These are phyloP conservation scores for Fomitopsis palustris DNA, from an alignment of 1,284 basidiomycete genomes.

Conservation along the genomic window DNA sequence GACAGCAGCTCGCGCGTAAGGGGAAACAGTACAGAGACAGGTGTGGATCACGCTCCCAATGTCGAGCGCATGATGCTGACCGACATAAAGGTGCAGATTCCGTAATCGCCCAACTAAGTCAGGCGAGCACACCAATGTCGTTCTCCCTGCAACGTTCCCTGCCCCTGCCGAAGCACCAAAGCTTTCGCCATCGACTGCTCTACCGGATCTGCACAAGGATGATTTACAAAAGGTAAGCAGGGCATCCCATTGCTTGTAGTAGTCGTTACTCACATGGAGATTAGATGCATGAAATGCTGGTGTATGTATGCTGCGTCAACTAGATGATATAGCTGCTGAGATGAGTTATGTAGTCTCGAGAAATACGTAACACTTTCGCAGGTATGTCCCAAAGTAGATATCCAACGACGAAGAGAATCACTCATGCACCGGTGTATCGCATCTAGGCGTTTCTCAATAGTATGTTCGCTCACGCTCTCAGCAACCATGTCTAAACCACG, in stretches of 20 bases:
- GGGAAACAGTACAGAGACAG: slow-evolving; percentile 52
- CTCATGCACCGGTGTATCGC: not conserved
- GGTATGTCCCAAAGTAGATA: slow-evolving; percentile 26
- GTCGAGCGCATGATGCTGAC: not conserved
- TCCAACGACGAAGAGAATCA: not conserved
- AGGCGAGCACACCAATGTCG: slow-evolving; percentile 41
- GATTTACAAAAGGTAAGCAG: slow-evolving; percentile 42
- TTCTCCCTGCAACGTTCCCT: slow-evolving; percentile 31
- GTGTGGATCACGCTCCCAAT: slow-evolving; percentile 23
- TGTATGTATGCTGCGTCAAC: slow-evolving; percentile 35
- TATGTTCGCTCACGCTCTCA: slow-evolving; percentile 21
- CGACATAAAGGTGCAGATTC: slow-evolving; percentile 19
- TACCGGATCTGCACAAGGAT: slow-evolving; percentile 33
- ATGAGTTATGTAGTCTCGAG: slow-evolving; percentile 41
- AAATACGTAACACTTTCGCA: slow-evolving; percentile 66
- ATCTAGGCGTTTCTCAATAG: slow-evolving; percentile 50
- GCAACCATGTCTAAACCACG: not conserved
- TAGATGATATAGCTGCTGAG: not conserved
- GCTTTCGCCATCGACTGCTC: slow-evolving; percentile 8
- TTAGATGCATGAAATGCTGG: slow-evolving; percentile 33
- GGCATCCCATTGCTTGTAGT: not conserved
- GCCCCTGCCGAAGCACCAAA: slow-evolving; percentile 8
- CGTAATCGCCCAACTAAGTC: slow-evolving; percentile 34
- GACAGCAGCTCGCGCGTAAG: slow-evolving; percentile 45
- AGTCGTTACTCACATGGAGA: not conserved